phyloP scores from a whole-genome alignment of 371 early-diverging fungal genomes.

The Mortierella sp. region DNA sequence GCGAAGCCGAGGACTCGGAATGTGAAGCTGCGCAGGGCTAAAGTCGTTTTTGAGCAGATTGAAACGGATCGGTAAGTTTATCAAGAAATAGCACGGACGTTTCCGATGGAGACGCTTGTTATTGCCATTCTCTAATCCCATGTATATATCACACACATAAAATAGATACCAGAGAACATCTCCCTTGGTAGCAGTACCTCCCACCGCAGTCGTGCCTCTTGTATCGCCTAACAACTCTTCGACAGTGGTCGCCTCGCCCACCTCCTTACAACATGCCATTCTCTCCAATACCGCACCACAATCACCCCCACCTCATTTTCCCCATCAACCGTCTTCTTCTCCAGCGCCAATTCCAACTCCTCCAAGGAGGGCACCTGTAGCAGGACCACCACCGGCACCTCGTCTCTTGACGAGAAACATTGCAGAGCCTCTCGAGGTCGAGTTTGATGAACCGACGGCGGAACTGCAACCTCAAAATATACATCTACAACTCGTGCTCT shows the following conservation, averaged over 20 bases:
- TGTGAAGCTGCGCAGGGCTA: conserved; percentile 42
- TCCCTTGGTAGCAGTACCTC: conserved; percentile 11
- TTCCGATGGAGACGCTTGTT: too few species aligned
- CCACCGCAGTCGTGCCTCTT: conserved; percentile 33
- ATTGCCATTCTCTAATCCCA: too few species aligned
- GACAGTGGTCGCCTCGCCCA: not conserved
- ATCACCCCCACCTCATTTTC: not conserved
- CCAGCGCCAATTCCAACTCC: conserved; percentile 12
- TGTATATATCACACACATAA: too few species aligned
- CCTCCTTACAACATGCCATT: too few species aligned
- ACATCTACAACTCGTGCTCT: conserved; percentile 41
- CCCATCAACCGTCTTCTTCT: conserved; percentile 1
- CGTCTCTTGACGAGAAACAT: conserved; percentile 44
- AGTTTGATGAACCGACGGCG: conserved; percentile 36
- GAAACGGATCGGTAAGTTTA: conserved; percentile 47
- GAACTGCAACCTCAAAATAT: conserved; percentile 35
- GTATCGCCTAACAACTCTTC: conserved; percentile 7
- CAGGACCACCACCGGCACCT: conserved; percentile 41
- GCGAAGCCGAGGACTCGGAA: conserved; percentile 49
- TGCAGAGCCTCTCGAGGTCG: conserved; percentile 46
- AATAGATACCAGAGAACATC: conserved; percentile 37
- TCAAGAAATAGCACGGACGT: not conserved
- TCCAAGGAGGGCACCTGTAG: not conserved
- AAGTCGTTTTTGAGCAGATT: conserved; percentile 53
- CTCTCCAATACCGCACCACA: not conserved